Evolutionary conservation across 371 early-diverging fungal genomes (phyloP).

Genomic region (Mucor lusitanicus): DNA sequence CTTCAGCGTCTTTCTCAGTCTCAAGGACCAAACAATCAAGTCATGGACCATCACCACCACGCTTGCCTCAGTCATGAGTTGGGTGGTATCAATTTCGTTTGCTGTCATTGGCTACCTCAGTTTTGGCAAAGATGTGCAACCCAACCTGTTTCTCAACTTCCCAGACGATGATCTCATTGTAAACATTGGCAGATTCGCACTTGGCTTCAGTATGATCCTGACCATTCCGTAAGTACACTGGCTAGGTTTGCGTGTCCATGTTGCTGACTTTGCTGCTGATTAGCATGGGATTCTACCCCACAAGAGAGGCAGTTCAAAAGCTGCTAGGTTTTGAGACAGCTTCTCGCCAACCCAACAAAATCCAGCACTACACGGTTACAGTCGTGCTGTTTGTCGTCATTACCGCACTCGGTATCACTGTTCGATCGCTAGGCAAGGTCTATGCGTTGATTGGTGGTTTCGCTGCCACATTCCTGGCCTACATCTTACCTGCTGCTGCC

Average conservation of each 20-base stretch:
- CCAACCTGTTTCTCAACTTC: slow-evolving; percentile 62
- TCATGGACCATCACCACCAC: slow-evolving; percentile 52
- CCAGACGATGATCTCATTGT: slow-evolving; percentile 52
- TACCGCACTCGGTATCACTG: slow-evolving; percentile 42
- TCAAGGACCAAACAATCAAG: slow-evolving; percentile 41
- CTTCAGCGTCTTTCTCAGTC: slow-evolving; percentile 54
- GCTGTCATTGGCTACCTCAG: slow-evolving; percentile 59
- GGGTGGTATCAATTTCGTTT: slow-evolving; percentile 60
- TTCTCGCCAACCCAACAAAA: slow-evolving; percentile 37
- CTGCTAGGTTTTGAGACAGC: slow-evolving; percentile 52
- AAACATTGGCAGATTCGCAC: slow-evolving; percentile 53
- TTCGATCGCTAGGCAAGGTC: slow-evolving; percentile 54
- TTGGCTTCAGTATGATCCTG: slow-evolving; percentile 61
- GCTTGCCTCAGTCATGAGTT: slow-evolving; percentile 51
- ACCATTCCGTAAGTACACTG: slow-evolving; percentile 44
- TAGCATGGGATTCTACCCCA: slow-evolving; percentile 61
- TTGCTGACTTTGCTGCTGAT: slow-evolving; percentile 11
- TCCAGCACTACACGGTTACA: slow-evolving; percentile 50
- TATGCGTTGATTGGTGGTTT: slow-evolving; percentile 62
- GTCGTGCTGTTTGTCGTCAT: slow-evolving; percentile 43
- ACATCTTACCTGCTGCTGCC: slow-evolving; percentile 56
- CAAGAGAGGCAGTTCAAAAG: slow-evolving; percentile 58
- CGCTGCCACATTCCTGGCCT: slow-evolving; percentile 57
- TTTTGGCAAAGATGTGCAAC: slow-evolving; percentile 57
- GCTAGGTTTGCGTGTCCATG: background rate